Conservation (phyloP, 2,329 filamentous ascomycete genomes). For the Reticulascus tulasneorum region DNA sequence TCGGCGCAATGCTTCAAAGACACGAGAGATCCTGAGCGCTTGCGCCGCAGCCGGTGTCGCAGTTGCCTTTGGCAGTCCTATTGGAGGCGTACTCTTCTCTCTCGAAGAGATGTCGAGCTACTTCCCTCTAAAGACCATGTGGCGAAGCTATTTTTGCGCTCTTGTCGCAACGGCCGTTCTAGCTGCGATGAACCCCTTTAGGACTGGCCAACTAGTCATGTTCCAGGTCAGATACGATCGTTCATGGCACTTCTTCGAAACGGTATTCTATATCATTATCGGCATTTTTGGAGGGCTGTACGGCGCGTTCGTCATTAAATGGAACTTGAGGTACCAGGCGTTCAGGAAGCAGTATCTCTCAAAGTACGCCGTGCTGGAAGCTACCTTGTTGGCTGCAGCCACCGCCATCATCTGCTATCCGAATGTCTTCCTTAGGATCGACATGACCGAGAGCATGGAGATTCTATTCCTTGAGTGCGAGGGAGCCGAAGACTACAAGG, state of each 20-base stretch:
- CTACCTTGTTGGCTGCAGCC: constrained; percentile 73
- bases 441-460: constrained; percentile 99
- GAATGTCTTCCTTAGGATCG: constrained; percentile 90
- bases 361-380: constrained; percentile 81
- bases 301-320: constrained; percentile 95
- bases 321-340: constrained; percentile 85
- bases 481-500: constrained; percentile 81
- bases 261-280: constrained; percentile 84
- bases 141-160: constrained; percentile 97
- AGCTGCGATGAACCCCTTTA: constrained; percentile 94
- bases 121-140: constrained; percentile 95
- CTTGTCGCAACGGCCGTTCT: constrained; percentile 90
- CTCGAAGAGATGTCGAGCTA: constrained; percentile 97
- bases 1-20: constrained; percentile 86
- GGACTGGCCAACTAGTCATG: constrained; percentile 97
- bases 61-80: constrained; percentile 95
- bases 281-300: constrained; percentile 93
- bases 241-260: constrained; percentile 96
- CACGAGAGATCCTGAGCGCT: constrained; percentile 88
- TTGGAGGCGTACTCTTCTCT: constrained; percentile 93
- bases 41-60: constrained; percentile 93
- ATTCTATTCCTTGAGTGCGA: constrained; percentile 94
- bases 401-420: constrained; percentile 96
- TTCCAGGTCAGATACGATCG: constrained; percentile 96
- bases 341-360: constrained; percentile 91